Evolutionary conservation across 2,329 filamentous ascomycete species (phyloP).

Genomic region (Fusarium sp.): DNA sequence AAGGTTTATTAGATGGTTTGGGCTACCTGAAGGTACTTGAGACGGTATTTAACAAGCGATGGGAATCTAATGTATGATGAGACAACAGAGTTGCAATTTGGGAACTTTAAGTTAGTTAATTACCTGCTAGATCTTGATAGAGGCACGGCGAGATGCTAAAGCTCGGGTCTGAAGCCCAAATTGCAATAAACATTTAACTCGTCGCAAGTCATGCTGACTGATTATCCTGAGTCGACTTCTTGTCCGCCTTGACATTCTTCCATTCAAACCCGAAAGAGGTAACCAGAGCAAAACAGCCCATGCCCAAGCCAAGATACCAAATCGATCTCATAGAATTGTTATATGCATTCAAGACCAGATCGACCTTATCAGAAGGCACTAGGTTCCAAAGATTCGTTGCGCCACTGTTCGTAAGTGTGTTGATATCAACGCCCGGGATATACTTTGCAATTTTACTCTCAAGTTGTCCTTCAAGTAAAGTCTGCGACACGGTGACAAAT

Average conservation of each 20-base stretch:
- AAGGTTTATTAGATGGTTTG: accelerated
- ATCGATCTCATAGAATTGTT: conserved; percentile 22
- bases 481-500: conserved; percentile 23
- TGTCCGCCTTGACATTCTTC: conserved; percentile 13
- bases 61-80: background rate
- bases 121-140: no score
- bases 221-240: background rate
- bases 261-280: conserved; percentile 10
- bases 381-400: background rate
- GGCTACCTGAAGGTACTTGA: background rate
- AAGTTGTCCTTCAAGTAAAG: conserved; percentile 4
- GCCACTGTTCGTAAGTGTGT: conserved; percentile 11
- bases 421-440: background rate
- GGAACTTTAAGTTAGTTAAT: no score
- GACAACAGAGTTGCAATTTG: no score
- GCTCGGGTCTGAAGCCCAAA: no score
- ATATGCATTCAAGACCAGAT: conserved; percentile 3
- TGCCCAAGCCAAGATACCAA: conserved; percentile 17
- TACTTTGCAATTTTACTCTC: background rate
- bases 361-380: conserved; percentile 7
- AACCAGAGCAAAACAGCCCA: conserved; percentile 10
- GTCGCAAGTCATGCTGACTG: no score
- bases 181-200: no score
- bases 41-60: accelerated
- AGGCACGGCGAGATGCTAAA: no score